phyloP scores from a whole-genome alignment of 2,329 filamentous ascomycete genomes.

The Colletotrichum australisinense region DNA sequence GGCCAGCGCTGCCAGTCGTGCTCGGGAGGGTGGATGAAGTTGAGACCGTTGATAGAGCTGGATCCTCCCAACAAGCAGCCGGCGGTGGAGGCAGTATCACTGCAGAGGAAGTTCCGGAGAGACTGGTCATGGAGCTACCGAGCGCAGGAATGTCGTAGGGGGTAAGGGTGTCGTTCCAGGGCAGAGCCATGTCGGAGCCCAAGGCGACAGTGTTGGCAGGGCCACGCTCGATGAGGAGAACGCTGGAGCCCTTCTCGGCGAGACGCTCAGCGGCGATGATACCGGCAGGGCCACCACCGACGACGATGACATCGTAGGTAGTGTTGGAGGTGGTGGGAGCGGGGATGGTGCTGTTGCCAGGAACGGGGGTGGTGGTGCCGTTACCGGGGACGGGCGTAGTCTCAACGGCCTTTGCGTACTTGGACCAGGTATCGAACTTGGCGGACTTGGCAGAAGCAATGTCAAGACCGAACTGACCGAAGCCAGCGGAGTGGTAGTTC shows the following conservation, averaged over 20 bases:
- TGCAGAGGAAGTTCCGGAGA: conserved; percentile 44
- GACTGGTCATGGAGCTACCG: conserved; percentile 39
- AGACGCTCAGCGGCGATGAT: conserved; percentile 49
- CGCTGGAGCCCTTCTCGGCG: conserved; percentile 48
- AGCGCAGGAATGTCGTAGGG: conserved; percentile 45
- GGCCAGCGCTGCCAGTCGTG: conserved; percentile 47
- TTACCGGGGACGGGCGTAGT: conserved; percentile 17
- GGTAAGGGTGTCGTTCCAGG: conserved; percentile 47
- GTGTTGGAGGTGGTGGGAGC: conserved; percentile 41
- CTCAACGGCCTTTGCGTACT: conserved; percentile 25
- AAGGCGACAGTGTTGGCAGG: conserved; percentile 45
- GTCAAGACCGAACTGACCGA: conserved; percentile 49
- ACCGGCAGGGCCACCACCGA: conserved; percentile 50
- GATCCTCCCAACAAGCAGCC: conserved; percentile 52
- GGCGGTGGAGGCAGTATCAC: conserved; percentile 48
- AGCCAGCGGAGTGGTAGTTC: conserved; percentile 53
- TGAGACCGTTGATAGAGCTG: conserved; percentile 47
- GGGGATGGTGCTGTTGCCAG: conserved; percentile 40
- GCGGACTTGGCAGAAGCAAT: conserved; percentile 47
- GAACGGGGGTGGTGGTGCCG: conserved; percentile 31
- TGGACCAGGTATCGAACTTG: conserved; percentile 36
- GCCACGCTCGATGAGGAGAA: conserved; percentile 52
- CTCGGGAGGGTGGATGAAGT: conserved; percentile 46
- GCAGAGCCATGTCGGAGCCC: conserved; percentile 43
- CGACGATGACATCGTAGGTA: conserved; percentile 54